Percentiles rank a stretch among this genome's conserved stretches.
Evolutionary conservation across 139 green algal species (phyloP).

Genomic region (Zygnema circumcarinatum): DNA sequence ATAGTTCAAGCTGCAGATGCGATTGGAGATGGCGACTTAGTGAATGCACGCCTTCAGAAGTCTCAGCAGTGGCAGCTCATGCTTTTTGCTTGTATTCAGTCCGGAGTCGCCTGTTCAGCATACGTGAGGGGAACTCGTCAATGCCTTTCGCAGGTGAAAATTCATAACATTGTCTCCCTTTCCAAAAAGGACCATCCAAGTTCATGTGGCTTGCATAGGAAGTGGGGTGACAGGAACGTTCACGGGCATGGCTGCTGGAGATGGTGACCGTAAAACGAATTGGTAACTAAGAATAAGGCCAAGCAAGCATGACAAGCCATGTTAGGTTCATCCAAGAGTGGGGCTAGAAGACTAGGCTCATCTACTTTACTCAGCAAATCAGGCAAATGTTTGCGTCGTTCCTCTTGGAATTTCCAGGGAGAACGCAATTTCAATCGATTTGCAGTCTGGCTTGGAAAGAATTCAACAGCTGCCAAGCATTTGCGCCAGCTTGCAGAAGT

Average conservation of each 20-base stretch:
- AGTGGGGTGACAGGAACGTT: no score
- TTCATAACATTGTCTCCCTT: background rate
- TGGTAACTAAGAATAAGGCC: background rate
- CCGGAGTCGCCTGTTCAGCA: conserved; percentile 71
- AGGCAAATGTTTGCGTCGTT: background rate
- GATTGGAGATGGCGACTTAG: conserved; percentile 83
- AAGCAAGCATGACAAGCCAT: background rate
- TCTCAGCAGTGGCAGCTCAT: conserved; percentile 77
- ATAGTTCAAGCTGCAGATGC: conserved; percentile 86
- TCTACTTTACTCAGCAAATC: conserved; percentile 12
- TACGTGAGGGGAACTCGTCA: conserved; percentile 5
- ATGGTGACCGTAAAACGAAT: background rate
- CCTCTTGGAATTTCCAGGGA: conserved; percentile 9
- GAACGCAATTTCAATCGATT: conserved; percentile 78
- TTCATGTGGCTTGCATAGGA: no score
- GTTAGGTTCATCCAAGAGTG: background rate
- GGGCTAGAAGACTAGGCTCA: conserved; percentile 10
- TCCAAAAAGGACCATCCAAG: background rate
- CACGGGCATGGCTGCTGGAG: background rate
- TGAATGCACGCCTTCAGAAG: conserved; percentile 72
- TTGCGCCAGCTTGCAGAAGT: conserved; percentile 86
- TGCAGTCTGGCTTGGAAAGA: conserved; percentile 89
- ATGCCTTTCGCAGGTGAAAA: background rate
- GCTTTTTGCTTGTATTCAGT: conserved; percentile 73
- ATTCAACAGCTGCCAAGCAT: conserved; percentile 82